A percentile compares a stretch with the other conserved stretches of the same genome.
Evolutionary conservation across 1,284 basidiomycete genomes (phyloP).

Genomic region (Ustilago esculenta): DNA sequence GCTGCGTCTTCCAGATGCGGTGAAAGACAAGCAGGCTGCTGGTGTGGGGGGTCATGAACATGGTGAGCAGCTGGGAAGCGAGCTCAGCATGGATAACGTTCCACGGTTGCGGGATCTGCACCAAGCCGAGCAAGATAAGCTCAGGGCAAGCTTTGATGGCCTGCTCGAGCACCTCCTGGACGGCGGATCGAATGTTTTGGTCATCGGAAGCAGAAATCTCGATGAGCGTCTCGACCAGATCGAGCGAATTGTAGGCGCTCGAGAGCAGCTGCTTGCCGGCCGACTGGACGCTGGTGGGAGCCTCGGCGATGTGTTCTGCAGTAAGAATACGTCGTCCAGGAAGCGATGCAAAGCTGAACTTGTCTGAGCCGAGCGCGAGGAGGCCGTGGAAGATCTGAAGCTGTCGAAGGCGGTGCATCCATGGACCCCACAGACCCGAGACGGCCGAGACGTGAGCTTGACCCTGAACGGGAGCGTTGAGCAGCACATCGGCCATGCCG

Average conservation of each 20-base stretch:
- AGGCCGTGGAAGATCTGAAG: conserved; percentile 87
- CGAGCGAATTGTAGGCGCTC: conserved; percentile 92
- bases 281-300: conserved; percentile 84
- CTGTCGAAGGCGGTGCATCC: conserved; percentile 87
- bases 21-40: conserved; percentile 96
- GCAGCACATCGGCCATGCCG: conserved; percentile 62
- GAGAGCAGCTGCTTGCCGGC: conserved; percentile 76
- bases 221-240: conserved; percentile 84
- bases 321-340: conserved; percentile 56
- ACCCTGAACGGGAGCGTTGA: conserved; percentile 17
- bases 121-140: conserved; percentile 88
- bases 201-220: conserved; percentile 92
- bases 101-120: conserved; percentile 87
- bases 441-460: conserved; percentile 68
- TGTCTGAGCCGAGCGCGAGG: conserved; percentile 79
- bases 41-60: conserved; percentile 91
- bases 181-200: conserved; percentile 52
- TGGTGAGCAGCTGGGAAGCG: conserved; percentile 82
- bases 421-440: conserved; percentile 69
- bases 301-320: conserved; percentile 65
- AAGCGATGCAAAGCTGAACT: conserved; percentile 76
- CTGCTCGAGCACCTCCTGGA: conserved; percentile 63
- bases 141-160: conserved; percentile 80
- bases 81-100: conserved; percentile 86
- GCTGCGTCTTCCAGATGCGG: conserved; percentile 90